These are phyloP conservation scores for Xylaria sp. DNA, from an alignment of 2,329 filamentous ascomycete species.

Conservation along the genomic window DNA sequence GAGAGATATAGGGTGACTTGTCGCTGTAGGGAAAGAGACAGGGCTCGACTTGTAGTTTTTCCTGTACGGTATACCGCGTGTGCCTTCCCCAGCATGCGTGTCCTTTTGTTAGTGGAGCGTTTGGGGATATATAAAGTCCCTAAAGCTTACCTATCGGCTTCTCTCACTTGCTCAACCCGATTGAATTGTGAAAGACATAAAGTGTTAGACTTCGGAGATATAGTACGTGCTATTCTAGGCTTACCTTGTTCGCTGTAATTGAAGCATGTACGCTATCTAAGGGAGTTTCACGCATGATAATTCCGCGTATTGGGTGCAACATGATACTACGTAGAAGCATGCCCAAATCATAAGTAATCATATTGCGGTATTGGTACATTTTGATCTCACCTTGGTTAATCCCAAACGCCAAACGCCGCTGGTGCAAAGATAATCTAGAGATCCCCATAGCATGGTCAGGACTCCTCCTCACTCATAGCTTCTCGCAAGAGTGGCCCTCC, in stretches of 20 bases:
- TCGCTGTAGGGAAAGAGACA: not conserved
- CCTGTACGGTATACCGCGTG: slow-evolving; percentile 2
- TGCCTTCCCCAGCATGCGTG: slow-evolving; percentile 15
- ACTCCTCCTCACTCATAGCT: not conserved
- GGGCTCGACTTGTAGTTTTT: too few relatives aligned
- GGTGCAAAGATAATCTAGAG: not conserved
- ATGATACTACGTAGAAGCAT: not conserved
- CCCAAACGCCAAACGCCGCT: slow-evolving; percentile 9
- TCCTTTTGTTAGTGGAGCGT: slow-evolving; percentile 17
- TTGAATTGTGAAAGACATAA: not conserved
- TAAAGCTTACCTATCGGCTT: not conserved
- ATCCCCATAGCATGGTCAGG: not conserved
- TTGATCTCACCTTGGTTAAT: not conserved
- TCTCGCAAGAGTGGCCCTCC: too few relatives aligned
- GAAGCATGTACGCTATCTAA: not conserved
- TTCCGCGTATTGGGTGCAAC: not conserved
- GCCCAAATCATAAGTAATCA: not conserved
- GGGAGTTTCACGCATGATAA: not conserved
- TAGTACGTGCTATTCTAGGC: not conserved
- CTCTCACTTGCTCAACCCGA: not conserved
- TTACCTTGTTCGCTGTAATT: too few relatives aligned
- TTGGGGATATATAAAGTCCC: slow-evolving; percentile 1
- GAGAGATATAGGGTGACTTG: not conserved
- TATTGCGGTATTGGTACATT: not conserved
- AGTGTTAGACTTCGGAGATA: not conserved